Percentiles rank a stretch among this genome's conserved stretches.
Evolutionary conservation across 1,139 yeast genomes (phyloP).

Genomic region (Hanseniaspora sp.): DNA sequence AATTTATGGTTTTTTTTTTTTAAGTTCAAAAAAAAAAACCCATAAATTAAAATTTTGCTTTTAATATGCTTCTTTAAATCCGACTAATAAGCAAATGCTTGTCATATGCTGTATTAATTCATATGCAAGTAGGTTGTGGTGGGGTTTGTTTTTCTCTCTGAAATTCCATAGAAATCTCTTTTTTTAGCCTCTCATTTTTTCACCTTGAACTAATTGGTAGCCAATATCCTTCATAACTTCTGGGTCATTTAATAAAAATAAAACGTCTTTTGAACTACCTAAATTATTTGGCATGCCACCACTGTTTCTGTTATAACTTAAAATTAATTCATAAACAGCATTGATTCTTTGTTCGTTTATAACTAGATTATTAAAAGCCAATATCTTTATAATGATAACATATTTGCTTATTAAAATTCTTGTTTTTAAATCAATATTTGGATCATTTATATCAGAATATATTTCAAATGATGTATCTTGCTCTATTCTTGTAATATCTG

Average conservation of each 20-base stretch:
- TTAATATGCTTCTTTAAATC: too few species aligned
- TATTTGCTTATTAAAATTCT: conserved; percentile 75
- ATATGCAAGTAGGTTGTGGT: too few species aligned
- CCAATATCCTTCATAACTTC: conserved; percentile 14
- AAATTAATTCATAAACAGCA: conserved; percentile 81
- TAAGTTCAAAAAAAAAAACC: too few species aligned
- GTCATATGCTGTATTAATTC: too few species aligned
- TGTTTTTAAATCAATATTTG: conserved; percentile 43
- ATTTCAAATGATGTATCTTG: conserved; percentile 95
- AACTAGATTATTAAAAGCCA: conserved; percentile 73
- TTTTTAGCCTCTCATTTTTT: conserved; percentile 12
- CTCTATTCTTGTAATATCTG: conserved; percentile 76
- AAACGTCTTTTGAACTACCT: not conserved
- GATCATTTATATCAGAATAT: conserved; percentile 79
- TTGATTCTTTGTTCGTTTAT: conserved; percentile 70
- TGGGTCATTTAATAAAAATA: conserved; percentile 11
- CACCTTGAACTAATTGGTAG: conserved; percentile 6
- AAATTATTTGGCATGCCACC: conserved; percentile 47
- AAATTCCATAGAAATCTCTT: not conserved
- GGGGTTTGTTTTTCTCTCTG: too few species aligned
- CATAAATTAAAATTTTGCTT: too few species aligned
- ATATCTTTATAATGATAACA: conserved; percentile 68
- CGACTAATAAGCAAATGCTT: too few species aligned
- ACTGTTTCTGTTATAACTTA: conserved; percentile 70
- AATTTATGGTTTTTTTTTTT: too few species aligned